Base-by-base conservation (phyloP, 257 asterid genomes). In the Scutellaria baicalensis region DNA sequence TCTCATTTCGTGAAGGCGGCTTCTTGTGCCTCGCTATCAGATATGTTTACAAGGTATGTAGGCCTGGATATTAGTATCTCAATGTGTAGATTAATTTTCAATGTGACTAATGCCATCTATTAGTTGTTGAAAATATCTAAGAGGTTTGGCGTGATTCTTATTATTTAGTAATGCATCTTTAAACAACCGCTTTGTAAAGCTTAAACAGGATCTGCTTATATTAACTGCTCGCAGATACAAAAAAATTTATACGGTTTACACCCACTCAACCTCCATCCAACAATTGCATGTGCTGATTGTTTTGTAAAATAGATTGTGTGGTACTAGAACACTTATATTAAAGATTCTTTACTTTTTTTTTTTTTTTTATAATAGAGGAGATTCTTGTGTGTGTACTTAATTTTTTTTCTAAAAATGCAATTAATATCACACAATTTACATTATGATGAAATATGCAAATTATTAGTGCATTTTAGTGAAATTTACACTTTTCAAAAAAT, bases 21-120 rank as follows among this genome's bases (percentile, higher is more conserved):
- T 79, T 66, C 95, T 47, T 91, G 94, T 84, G 96, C 96, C 35
- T 81, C 96, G 45, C 59, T 89, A 59, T 87, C 97, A 42, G 99
- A 91, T 83, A 74, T 89, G 78, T 71, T 91, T 71, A 87, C 88
- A 68, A 89, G 98, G 98, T 92, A 76, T 68, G 84, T 48, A 58
- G 47, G 51, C 66, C 60, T 72, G 51, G 20, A 27, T 40, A 65
- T 74, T 55, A 39, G 45, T 38, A 62, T 51, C 49, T 0, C 4
- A 27, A 3, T 21, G 8, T 62, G 60, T 10, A n/a, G 44, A 58
- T 55, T 55, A 49, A 10, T 67, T 33, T 11, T 71, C 57, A 55
- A n/a, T 68, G 61, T 62, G 50, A 60, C 73, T 68, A 27, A 27
- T 1, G 0, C 4, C 33, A 27, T 20, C 18, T 16, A 5, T 39